Conservation (phyloP, 2,329 filamentous ascomycete species). For the Monilinia polystroma region DNA sequence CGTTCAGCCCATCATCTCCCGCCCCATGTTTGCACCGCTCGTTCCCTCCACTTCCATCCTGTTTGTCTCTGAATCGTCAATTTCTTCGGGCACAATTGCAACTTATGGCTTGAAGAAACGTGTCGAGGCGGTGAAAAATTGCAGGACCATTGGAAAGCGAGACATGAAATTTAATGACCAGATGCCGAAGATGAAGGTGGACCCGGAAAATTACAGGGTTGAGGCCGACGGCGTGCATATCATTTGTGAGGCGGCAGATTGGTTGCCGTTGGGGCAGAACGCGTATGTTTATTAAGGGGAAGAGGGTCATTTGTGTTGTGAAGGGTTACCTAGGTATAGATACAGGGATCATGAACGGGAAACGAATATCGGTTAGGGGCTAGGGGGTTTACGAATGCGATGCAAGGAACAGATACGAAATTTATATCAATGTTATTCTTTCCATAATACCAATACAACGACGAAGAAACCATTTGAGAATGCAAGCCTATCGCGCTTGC, state of each 20-base stretch:
- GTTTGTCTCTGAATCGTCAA: constrained; percentile 75
- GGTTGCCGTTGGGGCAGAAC: constrained; percentile 72
- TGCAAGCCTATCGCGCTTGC: neutral
- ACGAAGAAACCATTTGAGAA: no score
- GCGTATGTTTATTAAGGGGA: constrained; percentile 69
- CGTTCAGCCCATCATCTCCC: constrained; percentile 77
- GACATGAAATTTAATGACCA: constrained; percentile 89
- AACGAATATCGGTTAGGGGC: neutral
- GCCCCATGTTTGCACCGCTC: constrained; percentile 80
- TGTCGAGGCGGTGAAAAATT: constrained; percentile 75
- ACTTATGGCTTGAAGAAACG: constrained; percentile 75
- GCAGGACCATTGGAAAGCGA: constrained; percentile 71
- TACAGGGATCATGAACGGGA: neutral
- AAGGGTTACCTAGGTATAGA: no score
- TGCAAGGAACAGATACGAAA: neutral
- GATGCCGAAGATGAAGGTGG: constrained; percentile 85
- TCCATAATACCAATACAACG: no score
- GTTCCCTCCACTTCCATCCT: constrained; percentile 73
- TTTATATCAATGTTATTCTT: neutral
- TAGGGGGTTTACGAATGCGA: neutral
- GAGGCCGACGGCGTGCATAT: constrained; percentile 79
- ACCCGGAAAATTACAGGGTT: constrained; percentile 86
- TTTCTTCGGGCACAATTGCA: constrained; percentile 65
- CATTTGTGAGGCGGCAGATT: constrained; percentile 67
- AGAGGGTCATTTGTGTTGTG: neutral